These are phyloP conservation scores for Nitzschia sp. DNA, from an alignment of 108 stramenopile species.

Conservation along the genomic window DNA sequence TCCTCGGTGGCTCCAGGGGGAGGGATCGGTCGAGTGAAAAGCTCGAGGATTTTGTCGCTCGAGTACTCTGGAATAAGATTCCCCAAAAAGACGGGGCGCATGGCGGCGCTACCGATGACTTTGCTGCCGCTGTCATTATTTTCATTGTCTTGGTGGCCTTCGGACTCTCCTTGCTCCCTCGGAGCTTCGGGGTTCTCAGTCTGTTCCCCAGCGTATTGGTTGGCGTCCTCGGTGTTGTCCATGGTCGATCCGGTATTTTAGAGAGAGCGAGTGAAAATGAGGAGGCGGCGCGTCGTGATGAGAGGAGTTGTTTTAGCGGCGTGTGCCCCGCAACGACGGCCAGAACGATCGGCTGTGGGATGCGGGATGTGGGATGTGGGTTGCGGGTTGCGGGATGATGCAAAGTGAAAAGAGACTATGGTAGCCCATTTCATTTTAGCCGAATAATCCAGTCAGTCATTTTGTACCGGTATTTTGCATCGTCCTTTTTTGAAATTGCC, in stretches of 20 bases:
- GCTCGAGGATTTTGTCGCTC: conserved; percentile 48
- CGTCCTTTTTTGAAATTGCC: too few relatives aligned
- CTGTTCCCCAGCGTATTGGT: conserved; percentile 1
- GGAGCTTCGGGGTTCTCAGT: neutral
- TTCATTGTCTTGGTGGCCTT: too few relatives aligned
- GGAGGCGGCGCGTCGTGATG: neutral
- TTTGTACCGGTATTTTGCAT: too few relatives aligned
- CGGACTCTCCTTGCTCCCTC: neutral
- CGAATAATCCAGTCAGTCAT: too few relatives aligned
- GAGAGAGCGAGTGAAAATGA: too few relatives aligned
- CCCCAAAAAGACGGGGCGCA: conserved; percentile 77
- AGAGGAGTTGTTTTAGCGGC: neutral
- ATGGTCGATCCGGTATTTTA: neutral
- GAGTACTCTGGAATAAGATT: conserved; percentile 54
- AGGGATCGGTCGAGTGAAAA: conserved; percentile 53
- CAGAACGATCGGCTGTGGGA: neutral
- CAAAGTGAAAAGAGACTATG: neutral
- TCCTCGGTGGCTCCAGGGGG: conserved; percentile 28
- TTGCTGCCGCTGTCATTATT: neutral
- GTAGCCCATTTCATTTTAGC: too few relatives aligned
- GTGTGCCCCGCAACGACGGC: neutral
- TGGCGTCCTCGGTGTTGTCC: neutral
- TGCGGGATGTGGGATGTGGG: neutral
- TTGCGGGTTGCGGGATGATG: neutral
- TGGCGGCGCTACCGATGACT: conserved; percentile 32